Evolutionary conservation across 1,284 basidiomycete species (phyloP).

Genomic region (Schizophyllum commune): DNA sequence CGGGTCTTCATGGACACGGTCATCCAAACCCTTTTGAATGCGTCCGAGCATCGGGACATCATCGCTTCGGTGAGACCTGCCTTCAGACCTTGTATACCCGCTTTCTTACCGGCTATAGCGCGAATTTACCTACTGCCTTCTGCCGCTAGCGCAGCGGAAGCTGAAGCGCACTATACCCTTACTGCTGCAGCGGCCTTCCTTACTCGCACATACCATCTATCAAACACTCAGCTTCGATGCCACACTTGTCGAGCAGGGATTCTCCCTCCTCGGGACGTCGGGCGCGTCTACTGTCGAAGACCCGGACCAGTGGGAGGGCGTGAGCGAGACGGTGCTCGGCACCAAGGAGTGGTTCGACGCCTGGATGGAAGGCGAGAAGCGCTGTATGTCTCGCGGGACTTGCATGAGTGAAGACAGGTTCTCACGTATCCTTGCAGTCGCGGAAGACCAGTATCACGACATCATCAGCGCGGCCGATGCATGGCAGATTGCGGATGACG

Average conservation of each 20-base stretch:
- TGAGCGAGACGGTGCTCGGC: slow-evolving; percentile 76
- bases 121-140: slow-evolving; percentile 69
- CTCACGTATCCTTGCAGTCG: slow-evolving; percentile 38
- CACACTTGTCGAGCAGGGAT: slow-evolving; percentile 70
- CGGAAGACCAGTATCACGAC: slow-evolving; percentile 73
- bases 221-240: slow-evolving; percentile 88
- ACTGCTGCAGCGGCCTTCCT: slow-evolving; percentile 70
- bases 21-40: slow-evolving; percentile 64
- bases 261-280: slow-evolving; percentile 48
- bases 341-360: slow-evolving; percentile 83
- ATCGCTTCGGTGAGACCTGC: slow-evolving; percentile 63
- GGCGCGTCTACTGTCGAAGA: slow-evolving; percentile 20
- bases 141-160: slow-evolving; percentile 67
- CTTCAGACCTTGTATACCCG: not conserved
- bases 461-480: slow-evolving; percentile 79
- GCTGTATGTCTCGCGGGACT: slow-evolving; percentile 52
- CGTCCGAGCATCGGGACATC: slow-evolving; percentile 54
- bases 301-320: slow-evolving; percentile 55
- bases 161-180: slow-evolving; percentile 68
- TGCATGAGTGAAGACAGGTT: not conserved
- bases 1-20: slow-evolving; percentile 68
- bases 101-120: slow-evolving; percentile 35
- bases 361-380: slow-evolving; percentile 84
- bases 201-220: slow-evolving; percentile 94
- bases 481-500: slow-evolving; percentile 80